Conservation (phyloP, 2,329 filamentous ascomycete genomes). For the Fusarium nematophilum region DNA sequence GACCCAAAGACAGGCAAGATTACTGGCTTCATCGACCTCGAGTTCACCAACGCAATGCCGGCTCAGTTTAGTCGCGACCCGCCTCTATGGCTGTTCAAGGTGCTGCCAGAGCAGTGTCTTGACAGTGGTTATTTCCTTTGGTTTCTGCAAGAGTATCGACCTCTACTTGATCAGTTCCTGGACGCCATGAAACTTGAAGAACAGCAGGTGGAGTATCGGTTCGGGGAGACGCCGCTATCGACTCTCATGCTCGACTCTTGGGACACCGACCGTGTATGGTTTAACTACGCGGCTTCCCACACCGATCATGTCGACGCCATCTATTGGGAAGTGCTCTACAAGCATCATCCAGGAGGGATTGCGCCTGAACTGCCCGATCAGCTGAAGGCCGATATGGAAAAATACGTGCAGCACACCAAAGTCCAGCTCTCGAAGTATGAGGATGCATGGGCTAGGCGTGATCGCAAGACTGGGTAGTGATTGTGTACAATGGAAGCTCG, state of each 20-base stretch:
- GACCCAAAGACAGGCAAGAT: conserved; percentile 50
- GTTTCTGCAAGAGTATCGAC: background rate
- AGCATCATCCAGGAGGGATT: background rate
- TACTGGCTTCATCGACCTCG: conserved; percentile 52
- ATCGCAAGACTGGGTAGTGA: background rate
- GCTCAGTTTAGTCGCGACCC: background rate
- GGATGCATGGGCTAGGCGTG: background rate
- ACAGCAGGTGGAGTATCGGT: too few relatives aligned
- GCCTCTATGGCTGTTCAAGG: background rate
- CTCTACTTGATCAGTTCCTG: background rate
- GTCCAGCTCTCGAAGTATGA: background rate
- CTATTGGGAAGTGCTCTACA: background rate
- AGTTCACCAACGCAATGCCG: conserved; percentile 9
- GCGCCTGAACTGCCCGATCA: background rate
- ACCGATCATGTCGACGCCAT: background rate
- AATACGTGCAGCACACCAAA: background rate
- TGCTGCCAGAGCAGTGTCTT: conserved; percentile 1
- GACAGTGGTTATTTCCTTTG: background rate
- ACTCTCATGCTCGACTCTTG: background rate
- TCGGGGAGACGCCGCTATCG: background rate
- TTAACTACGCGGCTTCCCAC: background rate
- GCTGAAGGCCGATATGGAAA: background rate
- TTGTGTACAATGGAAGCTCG: background rate
- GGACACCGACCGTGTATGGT: background rate
- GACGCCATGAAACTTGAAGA: background rate